phyloP scores from a whole-genome alignment of 441 rosid genomes.

The Pelargonium exstipulatum region DNA sequence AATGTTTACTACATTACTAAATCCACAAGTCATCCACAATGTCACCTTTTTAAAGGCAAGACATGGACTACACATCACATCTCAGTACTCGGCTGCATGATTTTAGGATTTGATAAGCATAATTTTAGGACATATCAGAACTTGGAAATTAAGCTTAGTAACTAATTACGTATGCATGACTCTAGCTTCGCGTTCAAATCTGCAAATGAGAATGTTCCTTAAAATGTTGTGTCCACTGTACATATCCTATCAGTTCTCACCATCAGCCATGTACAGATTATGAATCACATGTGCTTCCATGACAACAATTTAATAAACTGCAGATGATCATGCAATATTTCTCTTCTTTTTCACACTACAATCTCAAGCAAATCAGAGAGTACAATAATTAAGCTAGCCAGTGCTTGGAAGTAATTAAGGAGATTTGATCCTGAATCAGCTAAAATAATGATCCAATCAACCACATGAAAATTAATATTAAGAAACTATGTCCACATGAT shows the following conservation, averaged over 20 bases:
- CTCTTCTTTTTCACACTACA: too few species aligned
- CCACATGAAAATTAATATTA: background rate
- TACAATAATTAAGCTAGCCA: too few species aligned
- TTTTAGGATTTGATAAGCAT: conserved; percentile 5
- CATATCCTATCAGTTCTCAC: too few species aligned
- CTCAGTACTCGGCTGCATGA: conserved; percentile 1
- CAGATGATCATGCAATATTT: too few species aligned
- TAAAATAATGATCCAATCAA: background rate
- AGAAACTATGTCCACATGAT: background rate
- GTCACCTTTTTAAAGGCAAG: background rate
- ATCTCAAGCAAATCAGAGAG: too few species aligned
- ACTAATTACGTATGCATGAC: conserved; percentile 9
- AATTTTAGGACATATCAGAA: conserved; percentile 1
- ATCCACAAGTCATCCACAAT: background rate
- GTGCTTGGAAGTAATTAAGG: background rate
- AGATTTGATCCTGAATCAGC: background rate
- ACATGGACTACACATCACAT: background rate
- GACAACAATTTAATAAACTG: too few species aligned
- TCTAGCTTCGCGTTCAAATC: background rate
- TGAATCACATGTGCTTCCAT: too few species aligned
- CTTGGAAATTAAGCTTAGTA: background rate
- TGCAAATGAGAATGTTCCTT: conserved; percentile 1
- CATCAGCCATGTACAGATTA: too few species aligned
- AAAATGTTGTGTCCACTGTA: too few species aligned
- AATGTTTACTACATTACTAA: background rate